Evolutionary conservation across 495 filamentous ascomycete species (phyloP).

Genomic region (Delitschia confertaspora): DNA sequence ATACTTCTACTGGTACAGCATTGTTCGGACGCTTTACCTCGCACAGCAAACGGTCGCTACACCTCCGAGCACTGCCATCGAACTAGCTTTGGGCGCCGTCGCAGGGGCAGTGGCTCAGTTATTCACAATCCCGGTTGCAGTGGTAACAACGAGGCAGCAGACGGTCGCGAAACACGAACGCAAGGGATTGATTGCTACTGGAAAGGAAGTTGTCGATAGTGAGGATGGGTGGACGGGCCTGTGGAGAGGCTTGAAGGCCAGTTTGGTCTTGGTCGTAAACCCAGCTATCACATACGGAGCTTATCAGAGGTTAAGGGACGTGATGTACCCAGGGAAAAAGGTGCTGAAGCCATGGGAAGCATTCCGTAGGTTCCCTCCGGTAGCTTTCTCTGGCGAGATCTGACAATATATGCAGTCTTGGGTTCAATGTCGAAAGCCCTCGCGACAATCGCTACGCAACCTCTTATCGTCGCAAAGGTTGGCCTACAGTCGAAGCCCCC

Average conservation of each 20-base stretch:
- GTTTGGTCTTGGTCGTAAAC: constrained; percentile 92
- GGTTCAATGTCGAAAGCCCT: constrained; percentile 89
- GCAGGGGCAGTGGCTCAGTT: constrained; percentile 88
- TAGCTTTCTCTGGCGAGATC: not conserved
- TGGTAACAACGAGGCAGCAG: constrained; percentile 92
- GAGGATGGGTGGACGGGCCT: constrained; percentile 86
- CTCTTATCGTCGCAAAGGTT: constrained; percentile 96
- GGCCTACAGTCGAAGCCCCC: constrained; percentile 90
- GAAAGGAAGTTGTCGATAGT: constrained; percentile 73
- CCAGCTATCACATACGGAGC: constrained; percentile 97
- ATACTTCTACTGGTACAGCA: constrained; percentile 99
- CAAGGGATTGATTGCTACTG: constrained; percentile 84
- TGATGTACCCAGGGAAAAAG: constrained; percentile 66
- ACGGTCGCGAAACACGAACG: constrained; percentile 75
- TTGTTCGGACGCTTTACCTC: constrained; percentile 76
- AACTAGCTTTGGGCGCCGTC: constrained; percentile 78
- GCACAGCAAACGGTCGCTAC: constrained; percentile 51
- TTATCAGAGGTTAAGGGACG: constrained; percentile 79
- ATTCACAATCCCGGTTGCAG: constrained; percentile 92
- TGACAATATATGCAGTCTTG: constrained; percentile 50
- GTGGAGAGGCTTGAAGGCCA: constrained; percentile 94
- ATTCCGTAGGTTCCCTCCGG: constrained; percentile 57
- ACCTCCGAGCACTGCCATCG: constrained; percentile 70
- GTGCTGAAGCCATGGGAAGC: constrained; percentile 80
- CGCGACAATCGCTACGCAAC: constrained; percentile 88